These are phyloP conservation scores for Chlorella vulgaris DNA, from an alignment of 139 green algal species.

Conservation along the genomic window DNA sequence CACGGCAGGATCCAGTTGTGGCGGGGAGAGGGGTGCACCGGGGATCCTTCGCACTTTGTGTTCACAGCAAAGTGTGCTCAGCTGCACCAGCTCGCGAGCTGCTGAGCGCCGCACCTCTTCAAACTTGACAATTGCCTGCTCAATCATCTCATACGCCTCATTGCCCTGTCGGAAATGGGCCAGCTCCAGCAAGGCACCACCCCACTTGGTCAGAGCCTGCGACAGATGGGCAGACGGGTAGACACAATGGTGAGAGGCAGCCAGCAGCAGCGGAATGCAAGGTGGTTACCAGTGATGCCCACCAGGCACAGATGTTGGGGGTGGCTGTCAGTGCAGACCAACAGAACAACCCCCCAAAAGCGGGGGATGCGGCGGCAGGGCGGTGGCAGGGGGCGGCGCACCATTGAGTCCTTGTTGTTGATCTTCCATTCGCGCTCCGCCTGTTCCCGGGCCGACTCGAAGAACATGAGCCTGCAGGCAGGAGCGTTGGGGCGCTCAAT, in stretches of 20 bases:
- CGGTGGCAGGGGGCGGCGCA: constrained; percentile 41
- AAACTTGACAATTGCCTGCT: constrained; percentile 56
- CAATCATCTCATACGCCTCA: constrained; percentile 88
- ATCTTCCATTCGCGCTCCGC: constrained; percentile 80
- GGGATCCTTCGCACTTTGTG: no score
- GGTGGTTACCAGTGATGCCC: no score
- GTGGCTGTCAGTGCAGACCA: no score
- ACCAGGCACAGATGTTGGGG: no score
- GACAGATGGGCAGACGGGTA: not conserved
- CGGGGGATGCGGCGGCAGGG: not conserved
- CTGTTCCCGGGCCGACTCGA: constrained; percentile 82
- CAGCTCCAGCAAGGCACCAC: constrained; percentile 94
- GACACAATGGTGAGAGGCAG: not conserved
- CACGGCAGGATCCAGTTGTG: not conserved
- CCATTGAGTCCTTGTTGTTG: constrained; percentile 83
- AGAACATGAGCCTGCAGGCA: constrained; percentile 86
- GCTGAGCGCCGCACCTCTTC: not conserved
- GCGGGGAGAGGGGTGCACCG: not conserved
- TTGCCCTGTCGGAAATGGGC: constrained; percentile 92
- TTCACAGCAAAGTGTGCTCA: not conserved
- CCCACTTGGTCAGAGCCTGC: constrained; percentile 94
- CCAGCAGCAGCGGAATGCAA: no score
- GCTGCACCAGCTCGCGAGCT: no score
- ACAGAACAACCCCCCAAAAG: not conserved
- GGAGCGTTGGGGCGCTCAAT: not conserved